Percentiles rank a stretch among this genome's conserved stretches.
Evolutionary conservation across 2,329 filamentous ascomycete genomes (phyloP).

Genomic region (Monosporascus sp.): DNA sequence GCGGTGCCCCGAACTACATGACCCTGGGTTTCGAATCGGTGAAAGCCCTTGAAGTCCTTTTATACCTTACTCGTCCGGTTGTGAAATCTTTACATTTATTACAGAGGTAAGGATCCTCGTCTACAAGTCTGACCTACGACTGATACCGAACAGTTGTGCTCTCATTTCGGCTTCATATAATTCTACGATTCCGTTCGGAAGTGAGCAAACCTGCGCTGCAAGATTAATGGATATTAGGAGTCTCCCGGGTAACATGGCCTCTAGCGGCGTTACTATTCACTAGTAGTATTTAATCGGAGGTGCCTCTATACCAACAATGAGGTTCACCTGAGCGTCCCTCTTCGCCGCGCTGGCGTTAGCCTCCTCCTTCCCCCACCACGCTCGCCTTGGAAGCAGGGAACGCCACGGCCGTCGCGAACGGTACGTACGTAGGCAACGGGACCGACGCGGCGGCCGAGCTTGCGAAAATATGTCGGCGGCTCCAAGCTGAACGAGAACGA

Average conservation of each 20-base stretch:
- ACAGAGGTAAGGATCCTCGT: background rate
- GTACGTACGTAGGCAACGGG: slow-evolving; percentile 10
- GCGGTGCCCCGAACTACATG: background rate
- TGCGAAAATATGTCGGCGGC: slow-evolving; percentile 6
- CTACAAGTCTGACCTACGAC: background rate
- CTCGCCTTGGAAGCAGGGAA: slow-evolving; percentile 8
- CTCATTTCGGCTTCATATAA: background rate
- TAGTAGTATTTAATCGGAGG: slow-evolving; percentile 2
- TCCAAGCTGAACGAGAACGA: slow-evolving; percentile 11
- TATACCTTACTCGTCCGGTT: background rate
- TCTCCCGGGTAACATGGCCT: slow-evolving; percentile 1
- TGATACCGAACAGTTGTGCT: background rate
- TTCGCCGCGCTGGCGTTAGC: slow-evolving; percentile 21
- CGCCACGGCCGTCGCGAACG: slow-evolving; percentile 3
- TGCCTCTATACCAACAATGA: slow-evolving; percentile 15
- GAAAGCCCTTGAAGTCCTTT: background rate
- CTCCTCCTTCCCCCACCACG: slow-evolving; percentile 16
- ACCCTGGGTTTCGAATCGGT: background rate
- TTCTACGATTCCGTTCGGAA: background rate
- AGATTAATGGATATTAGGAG: background rate
- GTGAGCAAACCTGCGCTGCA: background rate
- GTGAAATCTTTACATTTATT: background rate
- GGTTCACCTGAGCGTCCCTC: slow-evolving; percentile 15
- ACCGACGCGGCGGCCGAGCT: slow-evolving; percentile 8
- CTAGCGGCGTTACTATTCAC: slow-evolving; percentile 11